Conservation (phyloP, 352 stramenopile species). For the Globisporangium cystogenes region DNA sequence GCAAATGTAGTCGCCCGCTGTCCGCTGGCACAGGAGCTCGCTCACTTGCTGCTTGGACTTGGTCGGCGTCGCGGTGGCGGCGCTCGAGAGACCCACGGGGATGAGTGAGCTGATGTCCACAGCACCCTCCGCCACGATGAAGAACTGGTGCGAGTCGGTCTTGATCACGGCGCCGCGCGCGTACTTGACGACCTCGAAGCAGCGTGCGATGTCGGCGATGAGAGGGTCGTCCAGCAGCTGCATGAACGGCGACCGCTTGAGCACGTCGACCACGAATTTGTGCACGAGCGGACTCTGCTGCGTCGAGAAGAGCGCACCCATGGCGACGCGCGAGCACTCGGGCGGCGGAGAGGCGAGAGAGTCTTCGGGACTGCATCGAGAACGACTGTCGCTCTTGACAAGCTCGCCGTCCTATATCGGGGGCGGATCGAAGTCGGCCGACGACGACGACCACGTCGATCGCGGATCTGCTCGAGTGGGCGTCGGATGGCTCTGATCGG, state of each 20-base stretch:
- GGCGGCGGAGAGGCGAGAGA: too few relatives aligned
- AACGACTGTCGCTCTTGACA: too few relatives aligned
- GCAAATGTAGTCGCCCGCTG: constrained; percentile 50
- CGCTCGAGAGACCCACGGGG: constrained; percentile 1
- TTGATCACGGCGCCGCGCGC: constrained; percentile 37
- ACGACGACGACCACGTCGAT: too few relatives aligned
- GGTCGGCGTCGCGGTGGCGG: not conserved
- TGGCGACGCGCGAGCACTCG: too few relatives aligned
- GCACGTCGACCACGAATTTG: constrained; percentile 29
- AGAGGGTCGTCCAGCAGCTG: constrained; percentile 55
- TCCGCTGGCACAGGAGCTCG: constrained; percentile 55
- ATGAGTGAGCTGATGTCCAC: constrained; percentile 56
- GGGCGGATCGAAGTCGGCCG: too few relatives aligned
- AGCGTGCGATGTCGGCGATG: constrained; percentile 44
- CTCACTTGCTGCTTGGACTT: constrained; percentile 43
- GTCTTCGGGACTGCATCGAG: too few relatives aligned
- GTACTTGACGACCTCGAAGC: constrained; percentile 49
- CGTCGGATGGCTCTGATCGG: too few relatives aligned
- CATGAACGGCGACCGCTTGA: constrained; percentile 59
- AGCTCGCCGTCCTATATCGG: too few relatives aligned
- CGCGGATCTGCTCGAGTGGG: too few relatives aligned
- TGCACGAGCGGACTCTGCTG: constrained; percentile 8
- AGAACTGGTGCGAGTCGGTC: constrained; percentile 44
- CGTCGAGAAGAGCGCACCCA: constrained; percentile 12
- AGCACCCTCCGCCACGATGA: constrained; percentile 44